Evolutionary conservation across 768 basidiomycete genomes (phyloP), one percentile per base, ranked within the genome.

Genomic region (Pisolithus marmoratus): DNA sequence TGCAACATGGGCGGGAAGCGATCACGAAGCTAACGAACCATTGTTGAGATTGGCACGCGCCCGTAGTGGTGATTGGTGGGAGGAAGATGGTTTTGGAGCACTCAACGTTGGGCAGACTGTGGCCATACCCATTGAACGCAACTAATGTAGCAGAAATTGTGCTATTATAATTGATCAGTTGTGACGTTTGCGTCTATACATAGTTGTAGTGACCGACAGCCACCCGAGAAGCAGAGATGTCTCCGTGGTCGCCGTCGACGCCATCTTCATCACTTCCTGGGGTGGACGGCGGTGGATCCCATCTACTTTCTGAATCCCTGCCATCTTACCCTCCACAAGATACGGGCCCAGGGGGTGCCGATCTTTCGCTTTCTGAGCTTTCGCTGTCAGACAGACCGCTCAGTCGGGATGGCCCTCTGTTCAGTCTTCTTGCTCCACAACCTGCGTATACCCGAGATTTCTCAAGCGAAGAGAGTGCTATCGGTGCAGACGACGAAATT

Each of bases 321-420:
- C 67, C 71, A 44, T 65, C 68, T 37, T 59, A 65, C 23, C 40
- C 62, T 66, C 6, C 57, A 54, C 41, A 67, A 64, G 11, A 68
- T 51, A 74, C 74, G 2, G 76, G 73, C 5, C 74, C 68, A 17
- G 72, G 73, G 15, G 73, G 72, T 31, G 74, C 72, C 54, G 81
- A 82, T 62, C 71, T 83, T 3, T 82, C 81, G 6, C 63, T 83
- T 42, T 81, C 81, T 1, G 81, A 83, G 53, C 73, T 83, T 5
- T 81, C 76, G 17, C 58, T 80, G 37, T 60, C 67, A 45, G 72
- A 78, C 36, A 66, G 57, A 41, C 62, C 61, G 7, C 49, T 50
- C 40, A 44, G 47, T 52, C 65, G 50, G n/a, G 66, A 68, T 51
- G 58, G 50, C 6, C 66, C 66, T 23, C 68, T 68, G 52, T 68